These are phyloP conservation scores for Diaporthe batatas DNA, from an alignment of 2,329 filamentous ascomycete species.

Conservation along the genomic window DNA sequence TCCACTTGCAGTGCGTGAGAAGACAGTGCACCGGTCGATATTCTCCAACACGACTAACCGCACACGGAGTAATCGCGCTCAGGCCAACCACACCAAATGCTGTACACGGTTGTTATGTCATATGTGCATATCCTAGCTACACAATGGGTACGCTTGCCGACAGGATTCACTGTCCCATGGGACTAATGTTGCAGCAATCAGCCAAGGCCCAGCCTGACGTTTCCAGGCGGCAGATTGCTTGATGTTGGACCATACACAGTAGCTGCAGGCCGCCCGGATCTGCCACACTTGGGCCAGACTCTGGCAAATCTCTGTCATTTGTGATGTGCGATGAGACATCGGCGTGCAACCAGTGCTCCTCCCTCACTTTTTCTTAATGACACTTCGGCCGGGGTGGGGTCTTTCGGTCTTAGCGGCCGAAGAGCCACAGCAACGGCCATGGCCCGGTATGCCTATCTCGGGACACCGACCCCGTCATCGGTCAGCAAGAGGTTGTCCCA, in stretches of 20 bases:
- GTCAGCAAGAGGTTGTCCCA: not conserved
- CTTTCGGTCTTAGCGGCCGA: slow-evolving; percentile 3
- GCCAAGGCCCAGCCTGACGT: slow-evolving; percentile 6
- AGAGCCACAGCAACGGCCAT: not conserved
- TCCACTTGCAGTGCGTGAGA: slow-evolving; percentile 1
- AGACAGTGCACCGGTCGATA: not conserved
- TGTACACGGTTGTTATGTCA: not conserved
- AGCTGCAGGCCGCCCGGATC: slow-evolving; percentile 35
- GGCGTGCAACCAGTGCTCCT: slow-evolving; percentile 36
- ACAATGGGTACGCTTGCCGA: slow-evolving; percentile 24
- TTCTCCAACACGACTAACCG: not conserved
- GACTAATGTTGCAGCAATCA: not conserved
- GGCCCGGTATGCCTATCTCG: slow-evolving; percentile 22
- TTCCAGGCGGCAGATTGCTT: slow-evolving; percentile 18
- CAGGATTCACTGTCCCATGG: not conserved
- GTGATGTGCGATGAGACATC: slow-evolving; percentile 40
- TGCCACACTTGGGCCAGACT: slow-evolving; percentile 44
- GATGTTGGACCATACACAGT: slow-evolving; percentile 27
- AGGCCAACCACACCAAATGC: not conserved
- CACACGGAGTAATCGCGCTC: not conserved
- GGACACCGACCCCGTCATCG: not conserved
- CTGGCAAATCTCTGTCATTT: slow-evolving; percentile 40
- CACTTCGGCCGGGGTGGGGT: slow-evolving; percentile 12
- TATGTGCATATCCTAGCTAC: no score
- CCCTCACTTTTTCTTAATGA: slow-evolving; percentile 26